Evolutionary conservation across 768 basidiomycete species (phyloP), one percentile per base, ranked within the genome.

Genomic region (Rubroboletus pulcherrimus): DNA sequence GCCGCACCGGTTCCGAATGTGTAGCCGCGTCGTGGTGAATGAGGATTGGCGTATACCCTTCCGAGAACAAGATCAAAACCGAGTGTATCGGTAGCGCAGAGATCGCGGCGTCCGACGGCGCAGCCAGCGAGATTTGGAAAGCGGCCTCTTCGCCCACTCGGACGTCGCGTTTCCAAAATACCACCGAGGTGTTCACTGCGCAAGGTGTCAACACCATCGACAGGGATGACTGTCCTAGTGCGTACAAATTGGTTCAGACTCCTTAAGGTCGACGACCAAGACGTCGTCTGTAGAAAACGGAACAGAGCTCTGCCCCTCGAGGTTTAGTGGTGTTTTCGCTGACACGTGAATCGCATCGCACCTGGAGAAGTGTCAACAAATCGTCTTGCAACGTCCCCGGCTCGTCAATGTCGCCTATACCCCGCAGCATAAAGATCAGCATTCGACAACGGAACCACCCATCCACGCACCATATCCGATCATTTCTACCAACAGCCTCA

Each of bases 401-500:
- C 38, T 83, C 82, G 15, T 83, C 82, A 2, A 70, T 59, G 29
- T 80, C 73, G 11, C 64, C 68, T 48, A 63, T 53, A 60, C 74
- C 77, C 80, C 46, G 7, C 34, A 54, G 39, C 30, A 12, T 43
- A 11, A 35, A 46, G 14, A 58, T 58, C 12, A 49, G 35, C 12
- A 31, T 15, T 3, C 10, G 21, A 51, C 8, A 8, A 37, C 8
- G 19, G 49, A 30, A 15, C 11, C 31, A 31, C 11, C 7, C 21
- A 43, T 2, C 4, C 24, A 67, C 78, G 55, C 49, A 90, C 93
- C 87, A 62, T 89, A 83, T 10, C 83, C 83, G 53, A 96, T 73
- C 83, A 95, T 87, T 69, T 96, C 92, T 11, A 95, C 66, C 53
- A 94, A 69, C n/a, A 95, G 70, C 59, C 77, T 81, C 47, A 93